A percentile compares a stretch with the other conserved stretches of the same genome.
These are phyloP conservation scores for Dichotomocladium elegans DNA, from an alignment of 371 early-diverging fungal species.

Conservation along the genomic window DNA sequence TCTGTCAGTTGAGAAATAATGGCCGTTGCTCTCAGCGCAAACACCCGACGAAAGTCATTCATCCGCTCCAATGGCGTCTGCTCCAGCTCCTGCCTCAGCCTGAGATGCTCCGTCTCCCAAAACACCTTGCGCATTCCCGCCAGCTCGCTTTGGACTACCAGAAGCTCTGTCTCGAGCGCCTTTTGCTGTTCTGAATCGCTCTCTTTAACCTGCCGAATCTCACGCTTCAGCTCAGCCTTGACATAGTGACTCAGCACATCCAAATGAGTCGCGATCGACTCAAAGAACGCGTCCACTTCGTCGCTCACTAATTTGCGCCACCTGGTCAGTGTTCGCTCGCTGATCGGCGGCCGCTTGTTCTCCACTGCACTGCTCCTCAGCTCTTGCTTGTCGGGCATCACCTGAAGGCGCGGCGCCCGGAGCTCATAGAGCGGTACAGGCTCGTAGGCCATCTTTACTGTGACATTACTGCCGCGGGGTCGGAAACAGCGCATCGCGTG, in stretches of 20 bases:
- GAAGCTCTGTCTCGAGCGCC: slow-evolving; percentile 1
- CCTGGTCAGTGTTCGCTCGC: slow-evolving; percentile 1
- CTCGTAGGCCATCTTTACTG: slow-evolving; percentile 51
- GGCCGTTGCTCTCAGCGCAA: slow-evolving; percentile 18
- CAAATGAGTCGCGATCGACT: slow-evolving; percentile 16
- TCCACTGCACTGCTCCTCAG: neutral
- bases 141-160: slow-evolving; percentile 9
- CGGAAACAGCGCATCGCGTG: slow-evolving; percentile 43
- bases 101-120: slow-evolving; percentile 17
- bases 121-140: slow-evolving; percentile 8
- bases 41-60: slow-evolving; percentile 39
- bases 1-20: slow-evolving; percentile 24
- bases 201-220: too few species aligned
- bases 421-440: slow-evolving; percentile 54
- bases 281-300: slow-evolving; percentile 27
- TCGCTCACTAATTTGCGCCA: slow-evolving; percentile 10
- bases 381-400: slow-evolving; percentile 9
- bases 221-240: slow-evolving; percentile 10
- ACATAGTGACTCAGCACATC: slow-evolving; percentile 15
- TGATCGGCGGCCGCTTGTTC: slow-evolving; percentile 5
- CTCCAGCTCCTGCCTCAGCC: slow-evolving; percentile 9
- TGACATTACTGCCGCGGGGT: slow-evolving; percentile 14
- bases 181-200: too few species aligned
- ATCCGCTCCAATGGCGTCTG: slow-evolving; percentile 19
- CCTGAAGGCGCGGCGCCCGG: slow-evolving; percentile 56